Base-by-base conservation (phyloP, 2,329 filamentous ascomycete species). In the Paracamarosporium sp. region DNA sequence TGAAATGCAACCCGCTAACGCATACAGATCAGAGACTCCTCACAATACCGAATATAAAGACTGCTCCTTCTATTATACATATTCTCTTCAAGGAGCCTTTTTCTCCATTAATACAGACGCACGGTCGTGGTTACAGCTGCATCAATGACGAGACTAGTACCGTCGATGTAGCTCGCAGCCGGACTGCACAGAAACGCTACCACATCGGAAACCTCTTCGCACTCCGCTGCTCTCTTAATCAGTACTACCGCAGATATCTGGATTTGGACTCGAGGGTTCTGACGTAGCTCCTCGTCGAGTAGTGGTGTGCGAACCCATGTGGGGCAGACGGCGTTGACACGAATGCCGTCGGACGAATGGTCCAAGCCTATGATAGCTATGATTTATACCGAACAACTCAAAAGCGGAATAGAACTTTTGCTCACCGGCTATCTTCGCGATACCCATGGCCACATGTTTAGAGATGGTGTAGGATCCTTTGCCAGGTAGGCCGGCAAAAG, bases 381-480 rank as follows among this genome's bases (percentile, higher is more conserved):
- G 11, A 50, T 17, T n/a, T 5, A 20, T 27, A 4, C 20, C 27
- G 17, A n/a, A 44, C 13, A 33, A 17, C n/a, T 46, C 12, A 17
- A 36, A 11, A 11, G 3, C 12, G n/a, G 1, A 25, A 20, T 20
- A 8, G 22, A 12, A 2, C 8, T 12, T 12, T 4, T 20, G 46
- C 58, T 45, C 41, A 59, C 56, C 71, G 24, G 68, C 69, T 6
- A 59, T 55, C 50, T 61, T 72, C 0, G 70, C 72, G 24, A 74
- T 59, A 13, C 70, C 73, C 33, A 77, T 60, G 17, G 75, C 65
- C 5, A 62, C 73, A 53, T 74, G 70, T 60, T 76, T 72, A 3
- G 60, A 60, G 13, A 66, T 64, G 13, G 52, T 57, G 40, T 71
- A 70, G 1, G 62, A 55, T 6, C 50, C 62, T 31, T 65, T 66